phyloP scores from a whole-genome alignment of 495 filamentous ascomycete genomes.

The Hypoxylon cercidicola region DNA sequence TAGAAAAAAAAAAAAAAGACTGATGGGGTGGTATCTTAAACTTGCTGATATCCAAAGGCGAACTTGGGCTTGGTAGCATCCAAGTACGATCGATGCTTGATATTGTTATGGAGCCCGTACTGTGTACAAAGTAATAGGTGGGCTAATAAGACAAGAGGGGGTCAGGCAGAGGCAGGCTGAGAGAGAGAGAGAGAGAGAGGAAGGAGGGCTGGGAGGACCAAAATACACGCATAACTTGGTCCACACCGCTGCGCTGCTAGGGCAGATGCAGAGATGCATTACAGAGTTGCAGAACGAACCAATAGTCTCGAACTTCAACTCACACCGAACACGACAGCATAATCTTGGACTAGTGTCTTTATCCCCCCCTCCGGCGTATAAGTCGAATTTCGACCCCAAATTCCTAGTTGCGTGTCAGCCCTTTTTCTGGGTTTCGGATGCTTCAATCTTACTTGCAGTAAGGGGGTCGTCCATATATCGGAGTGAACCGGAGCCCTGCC shows the following conservation, averaged over 20 bases:
- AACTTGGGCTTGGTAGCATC: conserved; percentile 31
- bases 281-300: conserved; percentile 23
- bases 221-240: conserved; percentile 27
- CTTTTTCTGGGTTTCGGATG: neutral
- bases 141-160: conserved; percentile 16
- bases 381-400: conserved; percentile 5
- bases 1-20: conserved; percentile 10
- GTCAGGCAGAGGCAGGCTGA: conserved; percentile 8
- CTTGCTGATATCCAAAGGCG: conserved; percentile 21
- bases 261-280: conserved; percentile 31
- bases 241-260: conserved; percentile 38
- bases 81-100: conserved; percentile 32
- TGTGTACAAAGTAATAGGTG: conserved; percentile 36
- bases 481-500: conserved; percentile 22
- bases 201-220: conserved; percentile 5
- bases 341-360: conserved; percentile 29
- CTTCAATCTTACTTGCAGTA: conserved; percentile 16
- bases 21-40: conserved; percentile 30
- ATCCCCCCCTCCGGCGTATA: conserved; percentile 14
- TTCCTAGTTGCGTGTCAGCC: conserved; percentile 9
- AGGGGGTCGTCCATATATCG: conserved; percentile 13
- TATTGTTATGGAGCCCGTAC: conserved; percentile 29
- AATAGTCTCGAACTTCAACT: conserved; percentile 31
- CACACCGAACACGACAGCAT: conserved; percentile 44
- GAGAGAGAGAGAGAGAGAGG: neutral